Evolutionary conservation across 2,329 filamentous ascomycete genomes (phyloP), one percentile per base, ranked within the genome.

Genomic region (Exophiala viscosa): DNA sequence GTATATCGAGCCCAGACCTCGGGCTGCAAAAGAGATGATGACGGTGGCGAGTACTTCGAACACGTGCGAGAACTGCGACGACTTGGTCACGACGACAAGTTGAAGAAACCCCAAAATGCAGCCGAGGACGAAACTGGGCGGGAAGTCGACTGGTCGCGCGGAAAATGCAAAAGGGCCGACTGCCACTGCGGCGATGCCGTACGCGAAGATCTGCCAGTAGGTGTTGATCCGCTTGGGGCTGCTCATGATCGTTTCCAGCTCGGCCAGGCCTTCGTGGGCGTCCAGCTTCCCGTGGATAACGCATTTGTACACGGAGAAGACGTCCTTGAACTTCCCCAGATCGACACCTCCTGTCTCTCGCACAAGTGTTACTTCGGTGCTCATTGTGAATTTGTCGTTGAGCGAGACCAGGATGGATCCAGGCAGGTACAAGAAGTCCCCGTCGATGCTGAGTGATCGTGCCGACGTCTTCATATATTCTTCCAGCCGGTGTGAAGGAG

Each of bases 371-470:
- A 76, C 70, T 52, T 76, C 71, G 0, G 73, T 73, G 6, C 73
- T 76, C 33, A 75, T 70, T 1, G 74, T 75, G 5, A 68, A 62
- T 8, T 67, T 54, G 46, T 76, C 74, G 47, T 83, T 90, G 65
- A 96, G 96, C 3, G 89, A 92, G 65, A 96, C 87, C 51, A 96
- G 88, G 91, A 96, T 96, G 65, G 88, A 95, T 0, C 88, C 88
- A 0, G 91, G 90, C 28, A 96, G 82, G 66, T 96, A 96, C 17
- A 96, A 73, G 62, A 93, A 96, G 64, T 95, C 90, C 5, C 86
- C 87, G 60, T 95, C 87, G 13, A 96, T 91, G 68, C 91, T 88
- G 34, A 96, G 79, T 1, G 93, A 88, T n/a, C 88, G 81, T 1
- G 91, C 86, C 7, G 88, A 90, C 87, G 92, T 95, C 58, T 81